Evolutionary conservation across 1,139 yeast genomes (phyloP).

Genomic region (Saccharomyces hybrid): DNA sequence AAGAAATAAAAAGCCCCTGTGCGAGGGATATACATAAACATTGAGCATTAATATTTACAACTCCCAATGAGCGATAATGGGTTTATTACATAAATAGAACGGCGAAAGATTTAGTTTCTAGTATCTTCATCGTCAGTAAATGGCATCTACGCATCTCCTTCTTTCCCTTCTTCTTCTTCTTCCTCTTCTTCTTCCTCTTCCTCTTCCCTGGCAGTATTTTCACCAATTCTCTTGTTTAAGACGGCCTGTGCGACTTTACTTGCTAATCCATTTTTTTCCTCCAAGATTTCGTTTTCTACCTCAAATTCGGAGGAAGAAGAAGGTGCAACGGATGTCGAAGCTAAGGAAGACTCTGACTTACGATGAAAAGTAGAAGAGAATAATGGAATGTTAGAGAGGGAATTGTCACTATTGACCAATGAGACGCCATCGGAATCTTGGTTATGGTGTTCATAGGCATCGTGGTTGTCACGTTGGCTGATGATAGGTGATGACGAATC

Average conservation of each 20-base stretch:
- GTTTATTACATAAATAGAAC: not conserved
- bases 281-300: slow-evolving; percentile 12
- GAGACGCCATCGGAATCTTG: slow-evolving; percentile 30
- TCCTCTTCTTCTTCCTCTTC: not conserved
- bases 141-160: not conserved
- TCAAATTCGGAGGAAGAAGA: slow-evolving; percentile 21
- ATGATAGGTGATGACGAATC: slow-evolving; percentile 2
- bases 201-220: slow-evolving; percentile 1
- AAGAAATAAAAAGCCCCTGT: not conserved
- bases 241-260: slow-evolving; percentile 25
- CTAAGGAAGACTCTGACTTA: slow-evolving; percentile 11
- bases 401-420: slow-evolving; percentile 30
- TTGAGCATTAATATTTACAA: not conserved
- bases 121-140: not conserved
- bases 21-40: not conserved
- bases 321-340: slow-evolving; percentile 9
- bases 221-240: slow-evolving; percentile 19
- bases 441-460: slow-evolving; percentile 10
- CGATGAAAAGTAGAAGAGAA: slow-evolving; percentile 19
- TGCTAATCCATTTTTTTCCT: slow-evolving; percentile 13
- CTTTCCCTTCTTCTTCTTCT: not conserved
- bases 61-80: not conserved
- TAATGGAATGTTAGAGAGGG: slow-evolving; percentile 30
- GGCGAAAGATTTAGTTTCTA: not conserved
- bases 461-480: slow-evolving; percentile 4